These are phyloP conservation scores for Mariannaea sp. DNA, from an alignment of 2,329 filamentous ascomycete species.

Conservation along the genomic window DNA sequence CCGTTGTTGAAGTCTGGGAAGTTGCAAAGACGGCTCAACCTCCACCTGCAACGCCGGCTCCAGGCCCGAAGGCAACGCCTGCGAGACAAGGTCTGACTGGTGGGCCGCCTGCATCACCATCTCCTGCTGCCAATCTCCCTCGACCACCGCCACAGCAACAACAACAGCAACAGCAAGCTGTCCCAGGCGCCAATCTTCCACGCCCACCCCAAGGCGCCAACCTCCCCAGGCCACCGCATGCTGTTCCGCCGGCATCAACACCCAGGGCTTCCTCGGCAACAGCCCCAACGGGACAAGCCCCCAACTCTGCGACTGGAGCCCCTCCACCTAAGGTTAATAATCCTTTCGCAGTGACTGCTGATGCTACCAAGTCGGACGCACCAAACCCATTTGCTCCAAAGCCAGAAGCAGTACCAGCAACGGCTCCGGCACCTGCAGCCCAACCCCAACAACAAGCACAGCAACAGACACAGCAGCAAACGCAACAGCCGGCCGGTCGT, in stretches of 20 bases:
- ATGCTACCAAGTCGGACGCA: slow-evolving; percentile 19
- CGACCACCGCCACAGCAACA: no score
- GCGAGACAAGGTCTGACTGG: slow-evolving; percentile 30
- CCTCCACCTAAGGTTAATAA: slow-evolving; percentile 37
- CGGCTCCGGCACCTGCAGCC: slow-evolving; percentile 20
- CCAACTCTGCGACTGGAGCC: slow-evolving; percentile 16
- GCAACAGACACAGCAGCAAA: slow-evolving; percentile 28
- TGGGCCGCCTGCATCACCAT: slow-evolving; percentile 31
- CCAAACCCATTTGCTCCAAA: slow-evolving; percentile 39
- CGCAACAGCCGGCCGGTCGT: slow-evolving; percentile 29
- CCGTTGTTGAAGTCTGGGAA: slow-evolving; percentile 87
- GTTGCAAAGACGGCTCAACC: slow-evolving; percentile 64
- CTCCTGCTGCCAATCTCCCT: slow-evolving; percentile 18
- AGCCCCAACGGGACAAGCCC: slow-evolving; percentile 22
- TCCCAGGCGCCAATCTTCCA: slow-evolving; percentile 9
- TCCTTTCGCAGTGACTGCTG: slow-evolving; percentile 40
- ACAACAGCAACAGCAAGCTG: slow-evolving; percentile 19
- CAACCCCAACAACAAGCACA: slow-evolving; percentile 28
- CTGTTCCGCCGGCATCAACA: slow-evolving; percentile 24
- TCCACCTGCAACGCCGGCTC: slow-evolving; percentile 31
- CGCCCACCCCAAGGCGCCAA: slow-evolving; percentile 14
- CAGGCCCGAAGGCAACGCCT: slow-evolving; percentile 33
- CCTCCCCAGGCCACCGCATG: slow-evolving; percentile 13
- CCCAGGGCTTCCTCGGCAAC: slow-evolving; percentile 26
- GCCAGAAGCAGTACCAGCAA: slow-evolving; percentile 23